These are phyloP conservation scores for Corymbia maculata DNA, from an alignment of 345 rosid genomes.

Conservation along the genomic window DNA sequence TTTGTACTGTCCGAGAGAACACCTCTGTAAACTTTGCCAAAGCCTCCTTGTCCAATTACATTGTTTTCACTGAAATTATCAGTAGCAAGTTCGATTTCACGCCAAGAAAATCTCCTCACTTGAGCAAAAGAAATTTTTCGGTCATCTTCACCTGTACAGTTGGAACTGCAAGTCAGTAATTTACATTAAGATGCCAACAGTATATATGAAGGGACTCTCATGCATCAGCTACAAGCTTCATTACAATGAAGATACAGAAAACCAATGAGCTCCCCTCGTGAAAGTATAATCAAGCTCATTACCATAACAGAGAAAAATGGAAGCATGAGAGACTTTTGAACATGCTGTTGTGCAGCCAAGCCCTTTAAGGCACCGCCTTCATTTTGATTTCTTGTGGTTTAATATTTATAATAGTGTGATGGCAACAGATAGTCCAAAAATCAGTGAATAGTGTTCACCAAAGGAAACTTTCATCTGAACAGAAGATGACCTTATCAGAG, in stretches of 20 bases:
- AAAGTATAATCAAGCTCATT: not conserved
- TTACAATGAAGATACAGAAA: not conserved
- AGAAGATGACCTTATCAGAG: not conserved
- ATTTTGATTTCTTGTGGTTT: not conserved
- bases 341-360: not conserved
- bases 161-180: not conserved
- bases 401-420: not conserved
- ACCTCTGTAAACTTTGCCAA: conserved; percentile 87
- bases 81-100: conserved; percentile 73
- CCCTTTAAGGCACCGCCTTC: not conserved
- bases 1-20: conserved; percentile 65
- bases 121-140: conserved; percentile 58
- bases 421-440: not conserved
- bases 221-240: not conserved
- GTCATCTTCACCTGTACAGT: conserved; percentile 62
- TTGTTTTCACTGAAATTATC: conserved; percentile 71
- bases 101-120: conserved; percentile 66
- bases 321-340: not conserved
- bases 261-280: not conserved
- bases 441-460: not conserved
- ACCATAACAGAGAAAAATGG: not conserved
- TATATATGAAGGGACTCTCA: not conserved
- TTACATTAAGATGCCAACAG: not conserved
- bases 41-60: conserved; percentile 89
- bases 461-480: not conserved